phyloP scores from a whole-genome alignment of 169 alveolate species.

The Hammondia hammondi region DNA sequence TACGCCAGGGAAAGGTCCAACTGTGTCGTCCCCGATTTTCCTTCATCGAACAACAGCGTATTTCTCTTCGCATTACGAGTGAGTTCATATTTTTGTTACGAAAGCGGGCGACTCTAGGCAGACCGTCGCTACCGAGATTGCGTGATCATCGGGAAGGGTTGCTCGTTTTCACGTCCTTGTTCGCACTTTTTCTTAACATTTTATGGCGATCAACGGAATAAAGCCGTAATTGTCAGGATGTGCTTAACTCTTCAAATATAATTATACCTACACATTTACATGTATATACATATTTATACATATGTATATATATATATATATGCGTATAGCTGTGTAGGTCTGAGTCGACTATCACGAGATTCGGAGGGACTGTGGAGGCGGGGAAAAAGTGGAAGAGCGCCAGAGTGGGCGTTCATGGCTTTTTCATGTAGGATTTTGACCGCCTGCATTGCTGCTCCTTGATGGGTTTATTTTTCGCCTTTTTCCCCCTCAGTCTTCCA shows the following conservation, averaged over 20 bases:
- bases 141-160: background rate
- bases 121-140: background rate
- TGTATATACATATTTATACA: background rate
- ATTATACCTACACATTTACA: background rate
- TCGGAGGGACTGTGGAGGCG: too few species aligned
- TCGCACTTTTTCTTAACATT: too few species aligned
- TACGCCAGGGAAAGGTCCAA: background rate
- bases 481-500: background rate
- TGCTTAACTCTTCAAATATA: too few species aligned
- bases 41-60: background rate
- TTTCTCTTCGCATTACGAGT: background rate
- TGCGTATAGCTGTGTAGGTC: too few species aligned
- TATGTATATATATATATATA: too few species aligned
- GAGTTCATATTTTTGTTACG: background rate
- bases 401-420: too few species aligned
- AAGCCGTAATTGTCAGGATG: too few species aligned
- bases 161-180: too few species aligned
- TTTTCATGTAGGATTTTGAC: background rate
- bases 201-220: too few species aligned
- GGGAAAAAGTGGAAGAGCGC: too few species aligned
- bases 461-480: background rate
- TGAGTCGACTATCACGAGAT: too few species aligned
- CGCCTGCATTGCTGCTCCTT: background rate
- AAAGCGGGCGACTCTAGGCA: background rate
- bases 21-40: background rate